phyloP scores from a whole-genome alignment of 75 land plant genomes.

The Sequoiadendron giganteum region DNA sequence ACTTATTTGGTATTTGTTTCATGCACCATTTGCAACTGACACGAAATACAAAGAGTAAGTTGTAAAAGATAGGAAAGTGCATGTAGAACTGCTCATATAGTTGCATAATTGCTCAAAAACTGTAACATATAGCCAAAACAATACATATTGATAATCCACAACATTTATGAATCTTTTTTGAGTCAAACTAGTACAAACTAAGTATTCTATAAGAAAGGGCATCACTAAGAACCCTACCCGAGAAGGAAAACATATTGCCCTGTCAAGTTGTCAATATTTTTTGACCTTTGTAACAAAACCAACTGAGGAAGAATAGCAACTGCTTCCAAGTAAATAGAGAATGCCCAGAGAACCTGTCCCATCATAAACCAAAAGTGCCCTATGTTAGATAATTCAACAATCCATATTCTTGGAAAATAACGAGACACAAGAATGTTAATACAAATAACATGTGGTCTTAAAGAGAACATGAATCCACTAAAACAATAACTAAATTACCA shows the following conservation, averaged over 20 bases:
- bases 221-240: conserved; percentile 43
- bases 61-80: neutral
- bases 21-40: neutral
- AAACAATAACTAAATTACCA: neutral
- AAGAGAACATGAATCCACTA: neutral
- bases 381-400: neutral
- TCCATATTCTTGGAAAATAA: neutral
- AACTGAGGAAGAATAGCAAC: conserved; percentile 93
- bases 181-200: neutral
- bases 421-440: neutral
- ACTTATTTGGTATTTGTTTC: neutral
- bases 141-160: neutral
- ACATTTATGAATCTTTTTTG: neutral
- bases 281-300: conserved; percentile 80
- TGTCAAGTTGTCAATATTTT: conserved; percentile 92
- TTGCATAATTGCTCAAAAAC: neutral
- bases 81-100: neutral
- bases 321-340: conserved; percentile 92
- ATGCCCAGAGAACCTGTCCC: conserved; percentile 80
- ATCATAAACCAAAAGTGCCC: neutral
- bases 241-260: conserved; percentile 94
- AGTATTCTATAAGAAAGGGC: neutral
- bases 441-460: neutral
- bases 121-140: neutral
- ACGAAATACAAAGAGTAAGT: neutral